A percentile compares a stretch with the other conserved stretches of the same genome.
These are phyloP conservation scores for Euphorbia pulcherrima DNA, from an alignment of 345 rosid genomes.

Conservation along the genomic window DNA sequence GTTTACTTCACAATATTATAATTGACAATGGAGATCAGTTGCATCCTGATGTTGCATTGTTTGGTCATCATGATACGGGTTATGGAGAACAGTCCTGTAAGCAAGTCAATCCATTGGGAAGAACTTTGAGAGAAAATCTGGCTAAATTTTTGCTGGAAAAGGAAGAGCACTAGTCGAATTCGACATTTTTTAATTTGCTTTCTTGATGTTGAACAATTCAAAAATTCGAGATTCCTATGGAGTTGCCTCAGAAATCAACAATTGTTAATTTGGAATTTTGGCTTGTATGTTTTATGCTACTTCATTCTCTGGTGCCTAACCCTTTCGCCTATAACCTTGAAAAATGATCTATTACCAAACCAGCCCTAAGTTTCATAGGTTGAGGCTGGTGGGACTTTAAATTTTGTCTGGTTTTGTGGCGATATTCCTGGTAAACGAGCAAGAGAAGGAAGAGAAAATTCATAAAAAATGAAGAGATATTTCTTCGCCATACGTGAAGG, in stretches of 20 bases:
- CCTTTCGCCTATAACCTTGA: too few species aligned
- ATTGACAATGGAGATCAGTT: constrained; percentile 69
- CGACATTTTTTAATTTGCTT: background rate
- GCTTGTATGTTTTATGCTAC: too few species aligned
- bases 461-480: background rate
- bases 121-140: constrained; percentile 47
- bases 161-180: constrained; percentile 23
- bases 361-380: too few species aligned
- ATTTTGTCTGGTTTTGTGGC: background rate
- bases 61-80: constrained; percentile 68
- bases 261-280: background rate
- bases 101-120: constrained; percentile 60
- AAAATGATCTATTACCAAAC: background rate
- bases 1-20: constrained; percentile 78
- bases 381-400: too few species aligned
- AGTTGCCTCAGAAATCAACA: background rate
- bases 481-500: too few species aligned
- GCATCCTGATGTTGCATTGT: constrained; percentile 60
- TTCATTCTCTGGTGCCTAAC: too few species aligned
- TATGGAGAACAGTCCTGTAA: constrained; percentile 58
- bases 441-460: background rate
- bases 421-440: background rate
- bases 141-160: constrained; percentile 42
- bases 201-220: background rate
- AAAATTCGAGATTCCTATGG: background rate